These are phyloP conservation scores for Copromyces sp. DNA, from an alignment of 495 filamentous ascomycete species.

Conservation along the genomic window DNA sequence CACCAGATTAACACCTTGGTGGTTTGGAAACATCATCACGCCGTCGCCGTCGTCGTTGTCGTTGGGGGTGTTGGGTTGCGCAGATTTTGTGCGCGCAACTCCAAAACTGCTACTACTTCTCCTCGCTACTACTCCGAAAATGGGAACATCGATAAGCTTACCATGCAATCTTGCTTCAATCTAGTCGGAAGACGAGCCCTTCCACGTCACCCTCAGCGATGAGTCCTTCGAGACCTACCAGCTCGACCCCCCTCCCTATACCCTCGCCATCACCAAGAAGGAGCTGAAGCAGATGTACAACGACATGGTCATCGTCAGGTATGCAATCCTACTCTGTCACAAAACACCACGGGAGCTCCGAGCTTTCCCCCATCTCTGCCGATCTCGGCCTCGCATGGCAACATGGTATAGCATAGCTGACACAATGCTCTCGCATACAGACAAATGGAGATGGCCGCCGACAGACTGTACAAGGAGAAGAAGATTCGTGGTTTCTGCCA, in stretches of 20 bases:
- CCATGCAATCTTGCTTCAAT: neutral
- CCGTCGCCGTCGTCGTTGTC: neutral
- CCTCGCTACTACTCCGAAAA: neutral
- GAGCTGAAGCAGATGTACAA: slow-evolving; percentile 98
- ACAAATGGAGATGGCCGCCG: slow-evolving; percentile 99
- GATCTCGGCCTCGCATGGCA: neutral
- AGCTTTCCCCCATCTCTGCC: neutral
- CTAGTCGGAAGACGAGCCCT: slow-evolving; percentile 91
- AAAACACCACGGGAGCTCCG: neutral
- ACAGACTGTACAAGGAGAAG: slow-evolving; percentile 98
- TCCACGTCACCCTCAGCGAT: slow-evolving; percentile 83
- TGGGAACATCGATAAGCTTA: neutral
- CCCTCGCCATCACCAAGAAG: slow-evolving; percentile 85
- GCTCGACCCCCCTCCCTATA: slow-evolving; percentile 89
- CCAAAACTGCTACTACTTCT: neutral
- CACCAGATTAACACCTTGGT: neutral
- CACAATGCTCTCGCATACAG: slow-evolving; percentile 31
- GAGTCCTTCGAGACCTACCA: slow-evolving; percentile 99
- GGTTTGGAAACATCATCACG: neutral
- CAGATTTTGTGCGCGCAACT: neutral
- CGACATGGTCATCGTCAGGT: slow-evolving; percentile 93
- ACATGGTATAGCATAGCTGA: neutral
- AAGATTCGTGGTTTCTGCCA: slow-evolving; percentile 99
- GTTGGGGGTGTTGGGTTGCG: neutral
- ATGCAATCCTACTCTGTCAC: slow-evolving; percentile 20